Conservation (phyloP, 2,329 filamentous ascomycete genomes). For the Talaromyces rugulosus region DNA sequence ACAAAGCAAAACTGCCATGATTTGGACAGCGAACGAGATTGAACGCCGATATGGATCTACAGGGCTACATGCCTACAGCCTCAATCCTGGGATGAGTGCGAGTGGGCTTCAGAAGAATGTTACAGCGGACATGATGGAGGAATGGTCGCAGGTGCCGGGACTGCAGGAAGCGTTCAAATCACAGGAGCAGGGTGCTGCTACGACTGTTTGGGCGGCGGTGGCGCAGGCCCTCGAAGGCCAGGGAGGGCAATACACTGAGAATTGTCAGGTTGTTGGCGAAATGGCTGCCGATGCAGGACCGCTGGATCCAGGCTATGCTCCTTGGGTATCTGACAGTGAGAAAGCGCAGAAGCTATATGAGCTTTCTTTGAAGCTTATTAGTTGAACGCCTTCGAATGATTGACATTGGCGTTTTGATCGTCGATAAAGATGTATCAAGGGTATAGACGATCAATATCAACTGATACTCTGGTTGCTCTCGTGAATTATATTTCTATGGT, state of each 20-base stretch:
- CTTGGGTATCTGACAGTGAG: conserved; percentile 18
- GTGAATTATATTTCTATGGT: no score
- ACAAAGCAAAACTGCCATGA: conserved; percentile 6
- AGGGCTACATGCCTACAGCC: conserved; percentile 3
- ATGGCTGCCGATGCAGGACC: conserved; percentile 15
- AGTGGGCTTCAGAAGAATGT: neutral
- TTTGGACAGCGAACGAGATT: conserved; percentile 6
- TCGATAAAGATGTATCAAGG: no score
- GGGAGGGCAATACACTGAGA: conserved; percentile 31
- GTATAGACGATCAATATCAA: no score
- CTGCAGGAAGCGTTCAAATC: no score
- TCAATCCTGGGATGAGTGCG: conserved; percentile 1
- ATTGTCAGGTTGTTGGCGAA: conserved; percentile 20
- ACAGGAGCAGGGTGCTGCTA: conserved; percentile 22
- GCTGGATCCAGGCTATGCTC: conserved; percentile 12
- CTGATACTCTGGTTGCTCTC: no score
- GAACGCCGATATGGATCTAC: neutral
- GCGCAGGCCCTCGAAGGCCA: conserved; percentile 25
- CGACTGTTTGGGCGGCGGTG: conserved; percentile 34
- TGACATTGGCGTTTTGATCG: no score
- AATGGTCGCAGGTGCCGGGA: no score
- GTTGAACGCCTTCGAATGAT: no score
- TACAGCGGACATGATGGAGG: no score
- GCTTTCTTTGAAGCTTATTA: no score
- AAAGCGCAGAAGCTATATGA: no score